phyloP scores from a whole-genome alignment of 2,329 filamentous ascomycete genomes.

The Camillea tinctor region DNA sequence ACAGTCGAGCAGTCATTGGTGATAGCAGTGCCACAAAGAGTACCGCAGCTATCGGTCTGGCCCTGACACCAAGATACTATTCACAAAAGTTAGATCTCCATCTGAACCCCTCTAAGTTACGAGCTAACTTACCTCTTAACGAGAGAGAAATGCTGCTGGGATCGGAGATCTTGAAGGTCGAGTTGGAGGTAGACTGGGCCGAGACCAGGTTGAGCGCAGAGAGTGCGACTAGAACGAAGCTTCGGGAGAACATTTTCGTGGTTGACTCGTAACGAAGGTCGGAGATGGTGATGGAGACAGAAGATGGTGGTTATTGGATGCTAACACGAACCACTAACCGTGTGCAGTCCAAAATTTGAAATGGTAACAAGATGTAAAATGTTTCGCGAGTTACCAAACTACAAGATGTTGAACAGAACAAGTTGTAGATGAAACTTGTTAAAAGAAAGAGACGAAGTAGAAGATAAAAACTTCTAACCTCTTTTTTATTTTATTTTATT shows the following conservation, averaged over 20 bases:
- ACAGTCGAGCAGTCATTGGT: conserved; percentile 49
- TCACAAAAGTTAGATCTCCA: conserved; percentile 18
- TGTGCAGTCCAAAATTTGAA: conserved; percentile 6
- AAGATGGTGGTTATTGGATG: conserved; percentile 4
- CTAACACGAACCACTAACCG: neutral
- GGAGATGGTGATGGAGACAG: neutral
- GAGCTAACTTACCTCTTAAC: conserved; percentile 38
- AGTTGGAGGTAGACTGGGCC: conserved; percentile 39
- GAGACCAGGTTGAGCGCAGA: conserved; percentile 43
- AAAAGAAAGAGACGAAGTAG: neutral
- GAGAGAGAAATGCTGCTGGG: conserved; percentile 29
- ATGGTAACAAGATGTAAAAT: neutral
- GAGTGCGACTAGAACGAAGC: conserved; percentile 42
- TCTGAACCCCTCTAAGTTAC: neutral
- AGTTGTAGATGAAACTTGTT: neutral
- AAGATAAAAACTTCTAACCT: neutral
- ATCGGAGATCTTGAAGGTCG: conserved; percentile 45
- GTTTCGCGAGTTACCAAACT: conserved; percentile 1
- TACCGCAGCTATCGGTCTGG: conserved; percentile 49
- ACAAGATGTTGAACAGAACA: conserved; percentile 1
- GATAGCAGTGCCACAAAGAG: conserved; percentile 43
- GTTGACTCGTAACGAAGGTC: neutral
- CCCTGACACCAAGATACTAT: conserved; percentile 50
- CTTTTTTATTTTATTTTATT: no score
- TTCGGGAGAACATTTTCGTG: conserved; percentile 30